Evolutionary conservation across 179 eudicot genomes (phyloP).

Genomic region (Spinacia oleracea): DNA sequence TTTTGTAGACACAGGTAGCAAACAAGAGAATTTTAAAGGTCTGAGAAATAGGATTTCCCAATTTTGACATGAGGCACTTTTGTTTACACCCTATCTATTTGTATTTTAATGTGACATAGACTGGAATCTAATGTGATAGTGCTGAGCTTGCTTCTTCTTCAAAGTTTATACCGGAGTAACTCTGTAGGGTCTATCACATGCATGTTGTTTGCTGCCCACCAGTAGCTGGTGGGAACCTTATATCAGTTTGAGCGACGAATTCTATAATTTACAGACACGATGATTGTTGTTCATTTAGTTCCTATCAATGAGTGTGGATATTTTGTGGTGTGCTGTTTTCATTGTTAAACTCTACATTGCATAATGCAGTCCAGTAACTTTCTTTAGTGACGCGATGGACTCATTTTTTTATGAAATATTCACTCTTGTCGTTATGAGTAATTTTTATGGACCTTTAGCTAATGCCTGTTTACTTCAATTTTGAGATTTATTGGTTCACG

Average conservation of each 20-base stretch:
- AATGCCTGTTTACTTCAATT: neutral
- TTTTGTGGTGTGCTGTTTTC: neutral
- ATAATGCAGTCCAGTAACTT: neutral
- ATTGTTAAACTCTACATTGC: neutral
- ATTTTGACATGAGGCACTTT: neutral
- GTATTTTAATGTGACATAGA: neutral
- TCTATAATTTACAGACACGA: neutral
- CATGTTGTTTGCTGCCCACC: neutral
- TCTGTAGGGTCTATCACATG: neutral
- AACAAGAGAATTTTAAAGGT: too few species aligned
- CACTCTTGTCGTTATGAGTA: neutral
- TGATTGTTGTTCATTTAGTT: neutral
- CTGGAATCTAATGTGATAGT: neutral
- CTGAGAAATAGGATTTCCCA: too few species aligned
- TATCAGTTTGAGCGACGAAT: neutral
- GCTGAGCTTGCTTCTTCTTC: neutral
- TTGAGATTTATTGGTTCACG: conserved; percentile 4
- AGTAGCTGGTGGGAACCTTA: neutral
- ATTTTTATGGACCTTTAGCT: neutral
- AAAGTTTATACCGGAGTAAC: neutral
- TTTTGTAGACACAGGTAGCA: too few species aligned
- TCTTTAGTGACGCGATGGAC: neutral
- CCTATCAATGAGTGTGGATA: neutral
- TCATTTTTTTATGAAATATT: neutral
- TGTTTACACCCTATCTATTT: too few species aligned